Evolutionary conservation across 2,329 filamentous ascomycete genomes (phyloP).

Genomic region (Camptophora hylomeconis): DNA sequence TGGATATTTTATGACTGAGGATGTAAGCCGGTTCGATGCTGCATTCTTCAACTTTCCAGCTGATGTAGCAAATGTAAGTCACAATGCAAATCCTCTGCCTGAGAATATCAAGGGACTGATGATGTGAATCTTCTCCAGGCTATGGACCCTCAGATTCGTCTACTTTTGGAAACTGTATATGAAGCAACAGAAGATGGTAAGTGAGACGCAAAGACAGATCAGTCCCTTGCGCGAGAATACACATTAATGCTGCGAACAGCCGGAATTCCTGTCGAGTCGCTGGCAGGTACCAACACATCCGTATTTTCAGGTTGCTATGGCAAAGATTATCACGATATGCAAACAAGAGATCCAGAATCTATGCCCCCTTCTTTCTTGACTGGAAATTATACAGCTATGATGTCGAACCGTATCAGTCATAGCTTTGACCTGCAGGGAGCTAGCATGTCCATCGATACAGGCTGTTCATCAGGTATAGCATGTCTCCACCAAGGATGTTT

Average conservation of each 20-base stretch:
- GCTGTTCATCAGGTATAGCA: conserved; percentile 5
- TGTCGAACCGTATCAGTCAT: conserved; percentile 21
- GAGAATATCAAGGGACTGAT: conserved; percentile 2
- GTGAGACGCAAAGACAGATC: no score
- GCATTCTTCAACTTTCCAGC: conserved; percentile 25
- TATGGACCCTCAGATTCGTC: conserved; percentile 16
- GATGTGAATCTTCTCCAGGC: neutral
- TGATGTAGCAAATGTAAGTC: conserved; percentile 19
- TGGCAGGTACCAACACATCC: conserved; percentile 19
- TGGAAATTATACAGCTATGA: conserved; percentile 12
- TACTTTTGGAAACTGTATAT: conserved; percentile 21
- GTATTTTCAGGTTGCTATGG: conserved; percentile 21
- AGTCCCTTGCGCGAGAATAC: no score
- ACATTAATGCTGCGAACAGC: no score
- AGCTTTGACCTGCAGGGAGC: conserved; percentile 24
- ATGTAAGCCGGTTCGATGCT: conserved; percentile 21
- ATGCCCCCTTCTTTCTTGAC: conserved; percentile 13
- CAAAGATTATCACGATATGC: conserved; percentile 21
- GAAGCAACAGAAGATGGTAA: conserved; percentile 21
- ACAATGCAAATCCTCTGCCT: neutral
- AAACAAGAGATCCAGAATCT: conserved; percentile 19
- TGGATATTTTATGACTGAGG: conserved; percentile 19
- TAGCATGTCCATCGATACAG: conserved; percentile 10
- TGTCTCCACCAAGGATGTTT: conserved; percentile 17
- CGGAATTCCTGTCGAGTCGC: conserved; percentile 18